Conservation (phyloP, 1,284 basidiomycete genomes). For the Sutorius eximius region DNA sequence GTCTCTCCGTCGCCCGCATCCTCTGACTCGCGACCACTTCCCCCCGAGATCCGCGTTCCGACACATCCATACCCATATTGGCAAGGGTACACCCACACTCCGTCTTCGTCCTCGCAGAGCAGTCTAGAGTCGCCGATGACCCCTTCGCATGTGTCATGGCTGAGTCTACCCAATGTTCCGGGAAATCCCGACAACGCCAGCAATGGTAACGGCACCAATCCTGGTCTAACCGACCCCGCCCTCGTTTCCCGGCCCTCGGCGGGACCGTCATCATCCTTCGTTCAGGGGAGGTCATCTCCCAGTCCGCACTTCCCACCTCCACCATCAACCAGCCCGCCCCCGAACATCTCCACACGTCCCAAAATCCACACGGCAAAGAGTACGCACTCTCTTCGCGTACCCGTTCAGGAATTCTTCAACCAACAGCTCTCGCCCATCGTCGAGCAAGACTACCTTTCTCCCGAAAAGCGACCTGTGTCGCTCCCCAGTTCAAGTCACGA, state of each 20-base stretch:
- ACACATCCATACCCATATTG: constrained; percentile 36
- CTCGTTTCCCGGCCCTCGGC: constrained; percentile 3
- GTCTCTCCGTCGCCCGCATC: constrained; percentile 23
- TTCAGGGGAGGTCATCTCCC: constrained; percentile 26
- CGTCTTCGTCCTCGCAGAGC: constrained; percentile 35
- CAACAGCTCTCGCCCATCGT: constrained; percentile 54
- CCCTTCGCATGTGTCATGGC: constrained; percentile 42
- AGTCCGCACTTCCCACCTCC: constrained; percentile 31
- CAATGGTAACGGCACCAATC: constrained; percentile 10
- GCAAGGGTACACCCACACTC: constrained; percentile 31
- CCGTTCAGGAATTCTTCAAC: constrained; percentile 36
- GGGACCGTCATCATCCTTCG: constrained; percentile 16
- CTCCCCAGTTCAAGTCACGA: constrained; percentile 34
- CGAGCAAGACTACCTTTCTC: constrained; percentile 56
- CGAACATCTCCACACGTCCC: constrained; percentile 22
- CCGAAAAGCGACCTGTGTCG: constrained; percentile 38
- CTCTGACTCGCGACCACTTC: constrained; percentile 22
- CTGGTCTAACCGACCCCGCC: constrained; percentile 9
- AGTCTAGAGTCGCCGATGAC: constrained; percentile 35
- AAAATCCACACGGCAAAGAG: constrained; percentile 33
- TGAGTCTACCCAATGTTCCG: constrained; percentile 16
- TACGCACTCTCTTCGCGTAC: constrained; percentile 37
- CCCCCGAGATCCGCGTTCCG: constrained; percentile 35
- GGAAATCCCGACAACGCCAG: constrained; percentile 13
- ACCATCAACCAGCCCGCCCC: constrained; percentile 31